Evolutionary conservation across 768 basidiomycete species (phyloP), one percentile per base, ranked within the genome.

Genomic region (Podaxis sp.): DNA sequence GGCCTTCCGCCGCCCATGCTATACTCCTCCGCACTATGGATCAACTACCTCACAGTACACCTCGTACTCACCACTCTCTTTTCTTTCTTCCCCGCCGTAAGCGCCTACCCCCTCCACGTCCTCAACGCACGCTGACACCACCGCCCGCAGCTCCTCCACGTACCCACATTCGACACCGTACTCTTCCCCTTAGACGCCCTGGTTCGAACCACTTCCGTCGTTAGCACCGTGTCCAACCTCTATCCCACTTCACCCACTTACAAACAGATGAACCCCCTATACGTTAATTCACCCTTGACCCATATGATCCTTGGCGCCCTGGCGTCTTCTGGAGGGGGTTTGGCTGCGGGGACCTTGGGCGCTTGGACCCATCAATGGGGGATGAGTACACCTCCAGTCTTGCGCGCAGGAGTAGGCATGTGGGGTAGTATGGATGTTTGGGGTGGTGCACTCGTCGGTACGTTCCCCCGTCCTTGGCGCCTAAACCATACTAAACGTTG

Each of bases 101-200:
- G 75, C 73, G 2, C 37, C 55, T 40, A 50, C n/a, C 61, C 55
- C 42, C 21, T 18, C 42, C 42, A 44, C 42, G 42, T n/a, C n/a
- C 27, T 6, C 5, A 38, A 25, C 61, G 38, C 25, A 6, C 63
- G 23, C 25, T 32, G 28, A 23, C 37, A 27, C 38, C 32, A 21
- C 32, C 32, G 18, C 32, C 25, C 42, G 32, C 56, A 76, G 71
- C 65, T 75, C 16, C 68, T 76, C 21, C 59, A 73, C 42, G 67
- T 73, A 11, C 70, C 70, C 3, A 42, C 76, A 46, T 62, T 79
- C 50, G 80, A 82, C 62, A 76, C 79, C 25, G 37, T 75, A 14
- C 68, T 83, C n/a, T 80, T 80, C 68, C 81, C 81, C 1, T 61
- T 83, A 32, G 83, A 84, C 62, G 80, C 78, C 16, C 66, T 82